Percentiles rank a stretch among this genome's conserved stretches.
Conservation (phyloP, 768 basidiomycete genomes). For the Tulasnella sp. region DNA sequence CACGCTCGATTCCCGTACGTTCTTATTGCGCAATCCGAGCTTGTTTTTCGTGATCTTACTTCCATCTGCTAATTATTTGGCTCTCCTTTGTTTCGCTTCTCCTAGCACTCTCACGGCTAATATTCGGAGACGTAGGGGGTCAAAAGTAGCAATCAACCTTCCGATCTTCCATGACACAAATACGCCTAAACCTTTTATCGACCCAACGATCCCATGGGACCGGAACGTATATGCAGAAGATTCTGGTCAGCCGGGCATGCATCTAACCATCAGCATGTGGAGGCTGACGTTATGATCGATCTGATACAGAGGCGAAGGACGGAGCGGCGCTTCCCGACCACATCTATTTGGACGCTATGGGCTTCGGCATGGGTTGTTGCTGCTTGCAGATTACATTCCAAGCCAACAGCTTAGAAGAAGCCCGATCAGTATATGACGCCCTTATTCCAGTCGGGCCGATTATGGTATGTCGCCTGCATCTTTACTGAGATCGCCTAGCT, state of each 20-base stretch:
- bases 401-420: slow-evolving; percentile 88
- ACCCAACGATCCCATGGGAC: slow-evolving; percentile 88
- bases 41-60: slow-evolving; percentile 26
- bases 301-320: slow-evolving; percentile 67
- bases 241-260: slow-evolving; percentile 51
- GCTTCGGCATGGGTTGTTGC: slow-evolving; percentile 99
- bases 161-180: slow-evolving; percentile 85
- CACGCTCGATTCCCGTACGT: slow-evolving; percentile 97
- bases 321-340: slow-evolving; percentile 87
- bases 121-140: slow-evolving; percentile 82
- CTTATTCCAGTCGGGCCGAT: slow-evolving; percentile 93
- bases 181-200: slow-evolving; percentile 85
- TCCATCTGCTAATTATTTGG: not conserved
- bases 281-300: slow-evolving; percentile 20
- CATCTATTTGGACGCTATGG: slow-evolving; percentile 99
- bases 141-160: slow-evolving; percentile 92
- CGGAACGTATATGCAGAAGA: slow-evolving; percentile 81
- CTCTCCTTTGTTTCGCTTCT: slow-evolving; percentile 20
- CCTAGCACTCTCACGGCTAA: slow-evolving; percentile 93
- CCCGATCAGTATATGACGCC: slow-evolving; percentile 92
- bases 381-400: slow-evolving; percentile 98
- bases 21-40: slow-evolving; percentile 22
- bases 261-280: slow-evolving; percentile 23
- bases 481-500: not conserved
- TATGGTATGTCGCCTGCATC: slow-evolving; percentile 54